Conservation (phyloP, 139 green algal species). For the Chlamydomonas sp. region DNA sequence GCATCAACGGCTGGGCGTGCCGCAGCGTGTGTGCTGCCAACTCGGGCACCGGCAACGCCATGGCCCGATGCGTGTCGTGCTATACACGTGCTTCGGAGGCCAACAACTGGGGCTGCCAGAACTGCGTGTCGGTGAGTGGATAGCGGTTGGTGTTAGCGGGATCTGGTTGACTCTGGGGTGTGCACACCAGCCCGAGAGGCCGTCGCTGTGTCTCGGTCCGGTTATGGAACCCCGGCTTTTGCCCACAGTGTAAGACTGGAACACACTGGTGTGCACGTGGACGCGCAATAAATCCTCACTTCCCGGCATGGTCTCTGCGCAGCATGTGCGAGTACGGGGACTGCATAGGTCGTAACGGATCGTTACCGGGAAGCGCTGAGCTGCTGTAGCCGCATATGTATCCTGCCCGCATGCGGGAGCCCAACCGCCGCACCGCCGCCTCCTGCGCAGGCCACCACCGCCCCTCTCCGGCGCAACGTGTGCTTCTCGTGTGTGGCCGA, state of each 20-base stretch:
- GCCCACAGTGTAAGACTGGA: no score
- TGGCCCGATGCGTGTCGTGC: neutral
- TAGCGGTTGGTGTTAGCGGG: neutral
- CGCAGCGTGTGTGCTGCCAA: neutral
- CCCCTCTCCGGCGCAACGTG: neutral
- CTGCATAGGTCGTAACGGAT: no score
- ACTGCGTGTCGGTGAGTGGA: neutral
- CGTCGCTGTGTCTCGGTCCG: neutral
- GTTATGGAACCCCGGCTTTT: no score
- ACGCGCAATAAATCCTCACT: no score
- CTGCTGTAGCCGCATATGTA: neutral
- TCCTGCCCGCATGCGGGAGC: neutral
- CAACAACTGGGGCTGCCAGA: slow-evolving; percentile 11
- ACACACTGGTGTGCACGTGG: no score
- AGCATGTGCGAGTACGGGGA: no score
- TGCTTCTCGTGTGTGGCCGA: slow-evolving; percentile 15
- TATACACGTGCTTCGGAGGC: no score
- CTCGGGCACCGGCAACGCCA: neutral
- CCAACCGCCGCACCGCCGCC: neutral
- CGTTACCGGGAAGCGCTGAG: neutral
- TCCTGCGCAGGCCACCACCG: neutral
- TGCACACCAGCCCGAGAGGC: neutral
- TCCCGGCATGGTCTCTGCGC: no score
- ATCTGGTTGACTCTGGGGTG: neutral
- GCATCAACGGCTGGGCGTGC: neutral